A percentile compares a stretch with the other conserved stretches of the same genome.
Conservation (phyloP, 441 rosid genomes). For the California macrophylla region DNA sequence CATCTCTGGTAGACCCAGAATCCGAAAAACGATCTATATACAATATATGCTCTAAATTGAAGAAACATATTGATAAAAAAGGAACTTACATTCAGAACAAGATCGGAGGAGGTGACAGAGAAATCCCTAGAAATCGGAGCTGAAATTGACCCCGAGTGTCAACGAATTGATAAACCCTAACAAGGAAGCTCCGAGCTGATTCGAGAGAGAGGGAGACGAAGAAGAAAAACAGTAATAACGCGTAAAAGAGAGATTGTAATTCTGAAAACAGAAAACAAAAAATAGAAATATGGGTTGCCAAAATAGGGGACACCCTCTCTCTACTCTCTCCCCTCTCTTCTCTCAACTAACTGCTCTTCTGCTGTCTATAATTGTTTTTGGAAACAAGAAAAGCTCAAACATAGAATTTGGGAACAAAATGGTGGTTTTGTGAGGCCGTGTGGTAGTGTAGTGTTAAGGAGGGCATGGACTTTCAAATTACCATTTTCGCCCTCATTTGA, state of each 20-base stretch:
- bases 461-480: neutral
- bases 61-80: conserved; percentile 4
- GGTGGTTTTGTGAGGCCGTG: conserved; percentile 1
- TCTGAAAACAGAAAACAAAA: neutral
- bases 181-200: conserved; percentile 10
- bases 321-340: neutral
- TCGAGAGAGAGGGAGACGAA: neutral
- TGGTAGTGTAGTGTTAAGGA: neutral
- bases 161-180: conserved; percentile 15
- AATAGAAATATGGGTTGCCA: neutral
- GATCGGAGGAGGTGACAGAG: conserved; percentile 3
- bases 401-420: neutral
- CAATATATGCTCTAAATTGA: neutral
- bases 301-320: neutral
- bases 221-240: neutral
- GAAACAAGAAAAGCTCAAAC: neutral
- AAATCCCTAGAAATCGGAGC: conserved; percentile 17
- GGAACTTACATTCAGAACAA: conserved; percentile 20
- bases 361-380: neutral
- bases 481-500: neutral
- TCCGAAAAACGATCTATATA: neutral
- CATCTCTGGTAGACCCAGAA: neutral
- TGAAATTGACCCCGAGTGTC: conserved; percentile 4
- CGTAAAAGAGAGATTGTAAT: neutral
- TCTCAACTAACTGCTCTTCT: neutral